A percentile compares a stretch with the other conserved stretches of the same genome.
Evolutionary conservation across 2,329 filamentous ascomycete species (phyloP).

Genomic region (Zymoseptoria crescenta): DNA sequence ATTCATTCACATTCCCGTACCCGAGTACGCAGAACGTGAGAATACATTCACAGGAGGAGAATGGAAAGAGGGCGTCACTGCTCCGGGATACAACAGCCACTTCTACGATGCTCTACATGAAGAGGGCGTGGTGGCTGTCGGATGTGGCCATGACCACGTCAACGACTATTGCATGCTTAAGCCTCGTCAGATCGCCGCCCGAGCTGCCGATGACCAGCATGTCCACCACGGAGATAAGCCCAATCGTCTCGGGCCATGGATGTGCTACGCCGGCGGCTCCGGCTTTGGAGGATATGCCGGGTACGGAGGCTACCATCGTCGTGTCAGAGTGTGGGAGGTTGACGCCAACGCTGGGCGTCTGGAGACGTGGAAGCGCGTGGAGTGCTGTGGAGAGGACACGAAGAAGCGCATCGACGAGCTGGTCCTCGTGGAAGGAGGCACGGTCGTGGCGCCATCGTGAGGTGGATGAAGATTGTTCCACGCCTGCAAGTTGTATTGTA

Average conservation of each 20-base stretch:
- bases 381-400: conserved; percentile 48
- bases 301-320: conserved; percentile 75
- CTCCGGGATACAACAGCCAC: conserved; percentile 81
- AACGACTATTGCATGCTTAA: conserved; percentile 88
- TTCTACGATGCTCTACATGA: conserved; percentile 85
- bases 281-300: conserved; percentile 95
- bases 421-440: conserved; percentile 53
- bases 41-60: conserved; percentile 55
- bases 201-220: conserved; percentile 2
- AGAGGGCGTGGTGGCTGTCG: conserved; percentile 77
- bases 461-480: not conserved
- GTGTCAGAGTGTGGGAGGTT: conserved; percentile 82
- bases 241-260: conserved; percentile 57
- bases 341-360: conserved; percentile 87
- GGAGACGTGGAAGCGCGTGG: conserved; percentile 84
- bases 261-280: conserved; percentile 91
- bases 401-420: conserved; percentile 50
- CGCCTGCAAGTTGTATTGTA: not conserved
- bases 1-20: conserved; percentile 94
- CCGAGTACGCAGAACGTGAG: conserved; percentile 65
- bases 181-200: conserved; percentile 15
- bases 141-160: conserved; percentile 90
- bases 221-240: conserved; percentile 9
- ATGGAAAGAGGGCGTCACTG: conserved; percentile 78
- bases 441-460: conserved; percentile 35